Conservation (phyloP, 306 rosid genomes). For the Corylus americana region DNA sequence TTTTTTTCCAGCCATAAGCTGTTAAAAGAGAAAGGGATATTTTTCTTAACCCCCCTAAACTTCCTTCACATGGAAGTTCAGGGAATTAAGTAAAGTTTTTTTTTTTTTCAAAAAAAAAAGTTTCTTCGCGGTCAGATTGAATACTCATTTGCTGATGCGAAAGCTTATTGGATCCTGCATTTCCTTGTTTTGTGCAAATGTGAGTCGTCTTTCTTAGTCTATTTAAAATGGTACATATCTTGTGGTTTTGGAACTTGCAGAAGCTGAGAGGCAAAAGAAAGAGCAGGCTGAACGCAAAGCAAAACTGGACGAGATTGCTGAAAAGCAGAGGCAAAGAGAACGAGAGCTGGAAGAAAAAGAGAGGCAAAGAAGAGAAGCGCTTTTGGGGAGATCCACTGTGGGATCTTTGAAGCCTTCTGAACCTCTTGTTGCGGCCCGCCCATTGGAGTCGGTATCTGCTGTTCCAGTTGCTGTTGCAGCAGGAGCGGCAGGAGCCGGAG, state of each 20-base stretch:
- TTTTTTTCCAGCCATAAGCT: neutral
- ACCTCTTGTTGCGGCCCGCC: slow-evolving; percentile 34
- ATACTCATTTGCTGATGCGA: neutral
- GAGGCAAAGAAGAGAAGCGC: slow-evolving; percentile 57
- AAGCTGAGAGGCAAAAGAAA: slow-evolving; percentile 73
- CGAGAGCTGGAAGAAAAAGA: slow-evolving; percentile 80
- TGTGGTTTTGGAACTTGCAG: slow-evolving; percentile 40
- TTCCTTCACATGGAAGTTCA: too few relatives aligned
- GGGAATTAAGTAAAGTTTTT: too few relatives aligned
- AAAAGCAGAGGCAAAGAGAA: slow-evolving; percentile 83
- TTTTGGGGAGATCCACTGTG: slow-evolving; percentile 52
- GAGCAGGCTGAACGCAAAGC: slow-evolving; percentile 75
- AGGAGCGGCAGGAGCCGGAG: slow-evolving; percentile 26
- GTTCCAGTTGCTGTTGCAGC: slow-evolving; percentile 40
- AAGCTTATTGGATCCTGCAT: neutral
- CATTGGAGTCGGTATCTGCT: slow-evolving; percentile 46
- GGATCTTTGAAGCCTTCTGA: slow-evolving; percentile 41
- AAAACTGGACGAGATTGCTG: slow-evolving; percentile 72
- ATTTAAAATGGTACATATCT: neutral
- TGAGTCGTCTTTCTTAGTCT: neutral
- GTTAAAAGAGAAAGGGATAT: neutral
- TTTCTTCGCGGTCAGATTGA: neutral
- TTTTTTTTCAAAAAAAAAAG: too few relatives aligned
- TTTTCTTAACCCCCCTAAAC: too few relatives aligned
- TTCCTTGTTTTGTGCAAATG: neutral